Evolutionary conservation across 1,284 basidiomycete genomes (phyloP), one percentile per base, ranked within the genome.

Genomic region (Sporisorium iseilematis-ciliati): DNA sequence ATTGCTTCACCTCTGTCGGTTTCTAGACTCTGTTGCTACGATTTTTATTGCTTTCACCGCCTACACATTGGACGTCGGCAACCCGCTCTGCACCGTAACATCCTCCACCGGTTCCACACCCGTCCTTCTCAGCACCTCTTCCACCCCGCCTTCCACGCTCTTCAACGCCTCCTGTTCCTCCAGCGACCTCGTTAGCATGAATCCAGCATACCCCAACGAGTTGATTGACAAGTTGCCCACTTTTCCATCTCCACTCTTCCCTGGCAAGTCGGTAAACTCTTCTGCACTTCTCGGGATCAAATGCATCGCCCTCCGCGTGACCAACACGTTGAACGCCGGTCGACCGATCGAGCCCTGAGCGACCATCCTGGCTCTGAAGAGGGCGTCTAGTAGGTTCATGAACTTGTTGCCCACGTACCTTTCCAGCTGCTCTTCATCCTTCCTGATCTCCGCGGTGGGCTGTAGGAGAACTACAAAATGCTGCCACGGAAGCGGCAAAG

Each of bases 261-360:
- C 31, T 12, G 60, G 53, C 33, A 78, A 35, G 1, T 51, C 40
- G 16, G 57, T 56, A 53, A 70, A 82, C 21, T 76, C 73, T 16
- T 84, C 83, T 18, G 50, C 23, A 4, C 63, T 57, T 7, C 84
- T 64, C 0, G 84, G 84, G 23, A 85, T 77, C 8, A 85, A 40
- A 56, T 85, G 83, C 74, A 85, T 74, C 7, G 82, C 82, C 5
- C 79, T 31, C 20, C 69, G 68, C 0, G 83, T 82, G 55, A 85
- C 50, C 25, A 85, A 58, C 7, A 85, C 53, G 60, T 85, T 85
- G 61, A 82, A 85, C 46, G 41, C 66, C 38, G 42, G 60, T 20
- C 49, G 21, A 7, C 31, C 41, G 1, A 8, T n/a, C 4, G n/a
- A 43, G 42, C 14, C 25, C 46, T 49, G 26, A 0, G 48, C 69